phyloP scores from a whole-genome alignment of 202 grass and related monocot genomes.

The Carex sylvatica region DNA sequence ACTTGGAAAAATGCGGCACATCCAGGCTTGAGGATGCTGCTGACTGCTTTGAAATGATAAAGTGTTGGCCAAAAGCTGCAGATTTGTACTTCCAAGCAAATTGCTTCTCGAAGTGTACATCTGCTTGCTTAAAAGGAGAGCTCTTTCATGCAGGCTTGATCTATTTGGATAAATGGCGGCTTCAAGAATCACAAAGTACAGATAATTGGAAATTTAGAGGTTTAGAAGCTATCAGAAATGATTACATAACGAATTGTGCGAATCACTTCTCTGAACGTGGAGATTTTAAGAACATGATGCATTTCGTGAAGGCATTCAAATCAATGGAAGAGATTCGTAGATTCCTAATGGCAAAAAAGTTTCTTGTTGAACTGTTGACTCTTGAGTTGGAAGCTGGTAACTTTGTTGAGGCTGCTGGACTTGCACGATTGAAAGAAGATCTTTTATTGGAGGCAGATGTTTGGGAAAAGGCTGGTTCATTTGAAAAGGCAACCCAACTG shows the following conservation, averaged over 20 bases:
- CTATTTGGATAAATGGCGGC: slow-evolving; percentile 39
- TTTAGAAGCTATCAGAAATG: slow-evolving; percentile 30
- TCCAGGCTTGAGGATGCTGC: slow-evolving; percentile 63
- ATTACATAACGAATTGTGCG: slow-evolving; percentile 55
- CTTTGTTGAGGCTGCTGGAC: slow-evolving; percentile 56
- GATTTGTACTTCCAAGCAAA: slow-evolving; percentile 60
- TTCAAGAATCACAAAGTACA: slow-evolving; percentile 32
- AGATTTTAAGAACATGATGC: slow-evolving; percentile 59
- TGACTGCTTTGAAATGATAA: slow-evolving; percentile 49
- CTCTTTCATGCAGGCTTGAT: slow-evolving; percentile 44
- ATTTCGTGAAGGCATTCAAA: slow-evolving; percentile 54
- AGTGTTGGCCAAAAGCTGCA: slow-evolving; percentile 54
- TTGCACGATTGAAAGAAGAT: slow-evolving; percentile 52
- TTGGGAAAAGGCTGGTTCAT: slow-evolving; percentile 48
- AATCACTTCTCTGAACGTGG: slow-evolving; percentile 28
- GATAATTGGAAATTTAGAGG: slow-evolving; percentile 24
- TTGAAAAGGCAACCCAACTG: slow-evolving; percentile 49
- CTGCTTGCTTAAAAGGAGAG: slow-evolving; percentile 51
- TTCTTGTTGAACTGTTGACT: slow-evolving; percentile 53
- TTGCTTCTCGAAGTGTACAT: slow-evolving; percentile 59
- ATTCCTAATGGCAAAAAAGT: slow-evolving; percentile 45
- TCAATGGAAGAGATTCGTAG: slow-evolving; percentile 47
- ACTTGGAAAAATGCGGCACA: slow-evolving; percentile 62
- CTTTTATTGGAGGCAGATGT: slow-evolving; percentile 53
- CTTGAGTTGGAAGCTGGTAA: slow-evolving; percentile 69